Percentiles rank a stretch among this genome's conserved stretches.
Conservation (phyloP, 2,329 filamentous ascomycete genomes). For the Westerdykella aurantiaca region DNA sequence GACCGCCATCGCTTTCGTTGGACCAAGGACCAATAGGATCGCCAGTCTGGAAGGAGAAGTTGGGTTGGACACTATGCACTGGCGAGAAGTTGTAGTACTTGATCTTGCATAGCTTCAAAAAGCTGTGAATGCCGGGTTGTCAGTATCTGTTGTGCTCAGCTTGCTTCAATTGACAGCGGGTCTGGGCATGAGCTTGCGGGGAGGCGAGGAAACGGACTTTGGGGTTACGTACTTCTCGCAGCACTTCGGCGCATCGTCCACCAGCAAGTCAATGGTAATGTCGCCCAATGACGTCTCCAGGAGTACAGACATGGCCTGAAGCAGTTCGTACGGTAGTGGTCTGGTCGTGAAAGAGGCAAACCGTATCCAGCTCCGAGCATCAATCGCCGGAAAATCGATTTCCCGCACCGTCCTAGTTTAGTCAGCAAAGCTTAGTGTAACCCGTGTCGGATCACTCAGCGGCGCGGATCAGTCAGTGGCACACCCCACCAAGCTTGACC, state of each 20-base stretch:
- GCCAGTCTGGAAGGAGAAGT: constrained; percentile 94
- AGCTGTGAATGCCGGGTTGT: constrained; percentile 56
- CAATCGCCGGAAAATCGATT: no score
- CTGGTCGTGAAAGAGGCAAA: constrained; percentile 17
- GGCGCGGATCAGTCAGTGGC: no score
- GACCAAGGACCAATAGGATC: constrained; percentile 87
- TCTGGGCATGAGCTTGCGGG: constrained; percentile 15
- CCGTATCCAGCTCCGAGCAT: constrained; percentile 3
- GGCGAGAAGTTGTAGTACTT: constrained; percentile 99
- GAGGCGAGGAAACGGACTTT: constrained; percentile 14
- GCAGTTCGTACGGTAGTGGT: constrained; percentile 8
- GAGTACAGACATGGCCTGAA: constrained; percentile 71
- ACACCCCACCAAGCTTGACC: no score
- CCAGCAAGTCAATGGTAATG: constrained; percentile 86
- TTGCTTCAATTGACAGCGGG: constrained; percentile 31
- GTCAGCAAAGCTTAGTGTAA: no score
- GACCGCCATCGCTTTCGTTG: constrained; percentile 81
- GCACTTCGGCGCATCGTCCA: constrained; percentile 81
- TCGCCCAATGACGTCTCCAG: constrained; percentile 91
- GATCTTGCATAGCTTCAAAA: constrained; percentile 95
- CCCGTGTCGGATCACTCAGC: no score
- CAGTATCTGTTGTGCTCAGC: constrained; percentile 52
- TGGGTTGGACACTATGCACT: constrained; percentile 84
- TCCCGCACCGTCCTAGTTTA: no score
- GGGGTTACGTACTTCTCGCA: constrained; percentile 78